Evolutionary conservation across 2,329 filamentous ascomycete species (phyloP), one percentile per base, ranked within the genome.

Genomic region (Arthrobotrys entomopaga): DNA sequence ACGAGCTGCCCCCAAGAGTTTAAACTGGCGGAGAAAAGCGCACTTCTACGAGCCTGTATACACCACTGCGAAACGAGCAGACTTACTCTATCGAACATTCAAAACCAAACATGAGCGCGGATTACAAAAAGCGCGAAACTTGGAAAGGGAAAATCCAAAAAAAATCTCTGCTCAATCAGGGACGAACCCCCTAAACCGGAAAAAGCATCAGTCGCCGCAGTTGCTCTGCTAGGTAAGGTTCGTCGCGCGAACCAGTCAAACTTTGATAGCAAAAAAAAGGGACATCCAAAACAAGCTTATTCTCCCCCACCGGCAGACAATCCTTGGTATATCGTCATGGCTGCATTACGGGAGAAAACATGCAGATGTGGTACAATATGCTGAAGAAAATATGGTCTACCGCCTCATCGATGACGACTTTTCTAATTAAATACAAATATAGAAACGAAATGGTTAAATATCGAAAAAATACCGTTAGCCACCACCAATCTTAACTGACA

Each of bases 261-360:
- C 38, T 22, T n/a, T 54, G 22, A 43, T 52, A 43, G 52, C 16
- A 16, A 15, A 16, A 6, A 20, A 42, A 15, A 4, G 54, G 38
- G 49, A 57, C 60, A 53, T 64, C 43, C 43, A 58, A 72, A 65
- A 72, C 60, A 65, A 65, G 60, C 67, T 72, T 64, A 60, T 65
- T 65, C 66, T 65, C 40, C 10, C 10, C 29, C 29, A 34, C 29
- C 29, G 29, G 29, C 29, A 34, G 34, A 24, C 49, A 54, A 59
- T 54, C 52, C 64, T 67, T 67, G 64, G 64, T 66, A 22, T 11
- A 8, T 34, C 29, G 29, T 34, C 29, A 34, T 34, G 7, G 29
- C 29, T 34, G 5, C 29, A 34, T 3, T n/a, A 34, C 29, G 29
- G 29, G 29, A 34, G 7, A 34, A 34, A 5, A 34, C 7, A 34